These are phyloP conservation scores for Dissophora ornata DNA, from an alignment of 192 early-diverging fungal species.

Conservation along the genomic window DNA sequence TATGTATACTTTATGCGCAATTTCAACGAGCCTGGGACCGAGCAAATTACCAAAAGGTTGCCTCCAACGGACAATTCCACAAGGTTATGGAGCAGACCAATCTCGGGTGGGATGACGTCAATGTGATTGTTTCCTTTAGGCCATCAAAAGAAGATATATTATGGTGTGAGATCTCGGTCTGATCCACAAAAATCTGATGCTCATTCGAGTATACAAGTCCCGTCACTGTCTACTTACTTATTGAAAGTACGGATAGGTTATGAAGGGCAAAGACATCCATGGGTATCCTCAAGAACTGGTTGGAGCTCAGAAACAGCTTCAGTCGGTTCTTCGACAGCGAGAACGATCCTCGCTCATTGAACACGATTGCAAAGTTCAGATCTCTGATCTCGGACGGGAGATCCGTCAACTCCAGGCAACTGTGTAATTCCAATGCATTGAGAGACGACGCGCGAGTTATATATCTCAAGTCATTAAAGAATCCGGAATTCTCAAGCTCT, in stretches of 20 bases:
- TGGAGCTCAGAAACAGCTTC: slow-evolving; percentile 60
- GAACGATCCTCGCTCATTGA: slow-evolving; percentile 47
- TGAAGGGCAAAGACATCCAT: slow-evolving; percentile 56
- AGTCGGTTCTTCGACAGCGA: slow-evolving; percentile 44
- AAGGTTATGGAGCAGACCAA: slow-evolving; percentile 56
- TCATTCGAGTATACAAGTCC: no score
- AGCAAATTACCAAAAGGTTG: slow-evolving; percentile 59
- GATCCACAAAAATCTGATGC: no score
- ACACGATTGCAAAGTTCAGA: slow-evolving; percentile 44
- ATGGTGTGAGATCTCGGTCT: no score
- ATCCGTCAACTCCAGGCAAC: slow-evolving; percentile 40
- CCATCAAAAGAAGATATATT: no score
- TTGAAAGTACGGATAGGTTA: slow-evolving; percentile 59
- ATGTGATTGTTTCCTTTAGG: slow-evolving; percentile 61
- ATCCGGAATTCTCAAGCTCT: no score
- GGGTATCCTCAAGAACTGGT: slow-evolving; percentile 43
- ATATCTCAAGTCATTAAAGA: no score
- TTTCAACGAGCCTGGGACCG: no score
- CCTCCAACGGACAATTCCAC: slow-evolving; percentile 62
- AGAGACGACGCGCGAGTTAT: no score
- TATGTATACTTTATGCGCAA: neutral
- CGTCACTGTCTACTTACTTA: slow-evolving; percentile 59
- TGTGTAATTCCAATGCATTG: no score
- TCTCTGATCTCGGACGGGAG: slow-evolving; percentile 40
- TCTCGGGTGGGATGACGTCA: slow-evolving; percentile 55